Evolutionary conservation across 441 rosid genomes (phyloP).

Genomic region (Croton setiger): DNA sequence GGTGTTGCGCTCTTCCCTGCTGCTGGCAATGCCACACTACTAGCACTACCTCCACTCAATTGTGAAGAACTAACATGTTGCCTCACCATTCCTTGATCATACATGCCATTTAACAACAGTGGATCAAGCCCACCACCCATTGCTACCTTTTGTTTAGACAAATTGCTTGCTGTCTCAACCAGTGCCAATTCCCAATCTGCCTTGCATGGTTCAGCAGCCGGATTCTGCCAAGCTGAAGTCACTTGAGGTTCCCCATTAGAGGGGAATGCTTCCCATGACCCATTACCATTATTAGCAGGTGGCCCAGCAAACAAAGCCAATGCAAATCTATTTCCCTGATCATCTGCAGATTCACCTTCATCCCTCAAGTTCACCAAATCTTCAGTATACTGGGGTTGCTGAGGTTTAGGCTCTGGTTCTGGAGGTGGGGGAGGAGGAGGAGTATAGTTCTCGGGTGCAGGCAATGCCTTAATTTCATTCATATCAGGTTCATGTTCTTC

Average conservation of each 20-base stretch:
- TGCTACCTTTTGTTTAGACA: slow-evolving; percentile 57
- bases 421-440: slow-evolving; percentile 39
- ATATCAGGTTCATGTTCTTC: slow-evolving; percentile 46
- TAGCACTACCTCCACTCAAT: slow-evolving; percentile 65
- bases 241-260: slow-evolving; percentile 26
- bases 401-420: slow-evolving; percentile 25
- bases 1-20: slow-evolving; percentile 41
- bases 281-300: slow-evolving; percentile 21
- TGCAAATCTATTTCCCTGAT: slow-evolving; percentile 30
- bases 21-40: slow-evolving; percentile 62
- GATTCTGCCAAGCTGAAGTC: slow-evolving; percentile 82
- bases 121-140: slow-evolving; percentile 64
- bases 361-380: slow-evolving; percentile 46
- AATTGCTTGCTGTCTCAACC: slow-evolving; percentile 48
- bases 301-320: slow-evolving; percentile 39
- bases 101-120: slow-evolving; percentile 62
- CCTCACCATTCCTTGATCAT: slow-evolving; percentile 71
- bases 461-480: slow-evolving; percentile 31
- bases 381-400: slow-evolving; percentile 35
- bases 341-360: slow-evolving; percentile 40
- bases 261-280: slow-evolving; percentile 22
- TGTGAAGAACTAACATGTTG: slow-evolving; percentile 58
- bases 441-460: slow-evolving; percentile 32
- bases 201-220: slow-evolving; percentile 64
- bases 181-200: slow-evolving; percentile 75